Evolutionary conservation across 768 basidiomycete species (phyloP), one percentile per base, ranked within the genome.

Genomic region (Paxillus rubicundulus): DNA sequence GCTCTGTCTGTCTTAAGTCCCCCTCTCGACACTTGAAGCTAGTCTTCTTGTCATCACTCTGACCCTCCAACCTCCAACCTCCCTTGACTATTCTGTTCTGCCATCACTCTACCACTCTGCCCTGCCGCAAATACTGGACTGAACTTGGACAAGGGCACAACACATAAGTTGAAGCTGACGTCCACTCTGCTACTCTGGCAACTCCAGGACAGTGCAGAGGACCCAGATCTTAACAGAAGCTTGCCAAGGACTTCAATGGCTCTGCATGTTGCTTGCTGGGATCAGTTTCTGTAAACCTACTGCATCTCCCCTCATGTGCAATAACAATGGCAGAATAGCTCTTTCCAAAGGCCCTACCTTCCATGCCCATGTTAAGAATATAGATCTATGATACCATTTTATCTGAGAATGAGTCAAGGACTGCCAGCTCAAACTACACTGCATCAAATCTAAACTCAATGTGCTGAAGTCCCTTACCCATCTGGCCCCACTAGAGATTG

Each of bases 381-480:
- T 79, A 49, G 73, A 77, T 36, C 68, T 76, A n/a, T 49, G 62
- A 14, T 67, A 73, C 50, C 74, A 78, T 53, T 75, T 62, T 44
- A 55, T 77, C 17, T 64, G 70, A 0, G 67, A 78, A 46, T 54
- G 54, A 1, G 59, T 77, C 8, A 6, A 8, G 4, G 43, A 54
- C 9, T 49, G 60, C 2, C 52, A 66, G 0, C 33, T 77, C 17
- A 17, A n/a, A 0, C 34, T 76, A 2, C 32, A 41, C 13, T 70
- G 73, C 53, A 55, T 75, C 20, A 48, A 54, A 3, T 71, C 74
- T 0, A 50, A 57, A 8, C 58, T 67, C 17, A 77, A 75, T 47
- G 12, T 63, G 0, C 72, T 75, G 8, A 71, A 79, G 48, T 54
- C 71, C 33, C 69, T 78, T 43, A 78, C 74, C 0, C 78, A 79